These are phyloP conservation scores for Carex myosuroides DNA, from an alignment of 176 grass and related monocot genomes.

Conservation along the genomic window DNA sequence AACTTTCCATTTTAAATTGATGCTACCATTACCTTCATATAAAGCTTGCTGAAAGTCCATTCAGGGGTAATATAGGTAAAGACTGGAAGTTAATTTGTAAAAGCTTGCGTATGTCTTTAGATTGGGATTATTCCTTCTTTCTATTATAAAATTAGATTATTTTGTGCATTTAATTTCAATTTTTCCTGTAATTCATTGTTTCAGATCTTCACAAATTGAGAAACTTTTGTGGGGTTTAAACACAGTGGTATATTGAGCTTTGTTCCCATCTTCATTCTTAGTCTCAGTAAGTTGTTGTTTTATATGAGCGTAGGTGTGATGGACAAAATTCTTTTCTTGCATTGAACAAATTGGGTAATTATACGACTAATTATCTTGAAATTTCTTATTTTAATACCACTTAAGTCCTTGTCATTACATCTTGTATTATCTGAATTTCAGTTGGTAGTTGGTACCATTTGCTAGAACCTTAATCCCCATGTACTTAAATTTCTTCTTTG, in stretches of 20 bases:
- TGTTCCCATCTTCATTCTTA: not conserved
- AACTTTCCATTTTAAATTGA: no score
- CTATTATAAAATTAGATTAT: not conserved
- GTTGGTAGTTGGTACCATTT: not conserved
- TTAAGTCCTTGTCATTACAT: not conserved
- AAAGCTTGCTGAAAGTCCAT: no score
- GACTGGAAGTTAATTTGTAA: no score
- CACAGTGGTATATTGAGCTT: slow-evolving; percentile 9
- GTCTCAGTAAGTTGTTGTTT: not conserved
- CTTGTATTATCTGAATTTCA: not conserved
- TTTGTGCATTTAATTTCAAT: not conserved
- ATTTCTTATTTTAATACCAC: not conserved
- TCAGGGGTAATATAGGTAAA: no score
- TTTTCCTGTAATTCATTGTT: not conserved
- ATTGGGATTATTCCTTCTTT: not conserved
- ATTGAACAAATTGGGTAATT: not conserved
- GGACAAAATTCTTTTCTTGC: not conserved
- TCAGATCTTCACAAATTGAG: not conserved
- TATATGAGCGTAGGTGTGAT: not conserved
- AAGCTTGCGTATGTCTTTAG: no score
- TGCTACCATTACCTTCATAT: no score
- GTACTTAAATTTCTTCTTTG: not conserved
- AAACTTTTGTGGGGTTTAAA: slow-evolving; percentile 11
- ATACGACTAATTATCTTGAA: not conserved
- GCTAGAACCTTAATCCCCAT: not conserved